A percentile compares a stretch with the other conserved stretches of the same genome.
Conservation (phyloP, 768 basidiomycete species). For the Cyclocybe cylindracea region DNA sequence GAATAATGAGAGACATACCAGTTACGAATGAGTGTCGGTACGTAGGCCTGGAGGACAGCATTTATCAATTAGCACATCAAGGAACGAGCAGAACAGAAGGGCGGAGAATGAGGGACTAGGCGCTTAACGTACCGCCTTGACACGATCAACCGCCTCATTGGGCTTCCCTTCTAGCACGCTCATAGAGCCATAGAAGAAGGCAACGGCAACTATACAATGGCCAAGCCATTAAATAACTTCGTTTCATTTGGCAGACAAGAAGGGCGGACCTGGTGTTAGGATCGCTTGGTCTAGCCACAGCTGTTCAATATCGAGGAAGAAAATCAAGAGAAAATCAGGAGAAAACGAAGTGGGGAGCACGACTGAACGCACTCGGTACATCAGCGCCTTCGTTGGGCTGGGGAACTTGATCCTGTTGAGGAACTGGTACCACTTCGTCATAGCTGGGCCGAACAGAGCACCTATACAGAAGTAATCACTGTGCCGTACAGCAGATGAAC, state of each 20-base stretch:
- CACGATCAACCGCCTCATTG: conserved; percentile 45
- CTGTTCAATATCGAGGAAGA: conserved; percentile 32
- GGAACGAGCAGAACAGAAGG: background rate
- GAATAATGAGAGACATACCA: conserved; percentile 46
- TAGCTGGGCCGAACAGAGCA: conserved; percentile 74
- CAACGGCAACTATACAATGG: conserved; percentile 37
- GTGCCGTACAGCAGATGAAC: background rate
- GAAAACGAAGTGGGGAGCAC: background rate
- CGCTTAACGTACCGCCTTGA: conserved; percentile 38
- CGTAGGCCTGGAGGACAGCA: conserved; percentile 51
- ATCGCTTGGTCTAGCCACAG: conserved; percentile 83
- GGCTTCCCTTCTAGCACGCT: conserved; percentile 78
- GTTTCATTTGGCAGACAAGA: background rate
- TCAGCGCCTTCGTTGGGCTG: conserved; percentile 54
- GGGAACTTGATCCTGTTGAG: conserved; percentile 73
- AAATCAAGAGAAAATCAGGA: background rate
- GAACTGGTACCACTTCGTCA: conserved; percentile 82
- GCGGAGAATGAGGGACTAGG: background rate
- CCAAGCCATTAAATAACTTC: background rate
- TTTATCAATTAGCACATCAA: background rate
- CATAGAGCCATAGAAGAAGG: conserved; percentile 70
- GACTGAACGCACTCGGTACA: conserved; percentile 55
- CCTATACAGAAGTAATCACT: conserved; percentile 34
- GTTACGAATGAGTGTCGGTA: conserved; percentile 73
- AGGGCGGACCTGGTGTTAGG: conserved; percentile 62